These are phyloP conservation scores for Cyclotella distinguenda DNA, from an alignment of 108 stramenopile species.

Conservation along the genomic window DNA sequence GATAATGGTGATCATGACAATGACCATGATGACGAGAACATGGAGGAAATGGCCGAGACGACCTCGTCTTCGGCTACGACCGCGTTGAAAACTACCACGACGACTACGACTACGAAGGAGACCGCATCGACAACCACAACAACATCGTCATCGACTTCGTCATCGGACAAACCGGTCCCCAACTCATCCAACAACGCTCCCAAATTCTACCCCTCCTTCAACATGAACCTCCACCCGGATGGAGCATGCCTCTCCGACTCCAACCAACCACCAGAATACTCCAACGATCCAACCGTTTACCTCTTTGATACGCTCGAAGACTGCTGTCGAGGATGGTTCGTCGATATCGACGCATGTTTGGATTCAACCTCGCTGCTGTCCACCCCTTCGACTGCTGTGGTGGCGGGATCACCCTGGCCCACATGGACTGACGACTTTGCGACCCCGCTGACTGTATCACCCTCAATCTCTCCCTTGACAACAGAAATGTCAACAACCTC, in stretches of 20 bases:
- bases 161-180: neutral
- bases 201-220: constrained; percentile 35
- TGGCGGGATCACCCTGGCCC: constrained; percentile 13
- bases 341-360: constrained; percentile 15
- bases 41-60: no score
- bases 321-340: constrained; percentile 35
- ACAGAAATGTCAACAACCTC: neutral
- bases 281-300: constrained; percentile 8
- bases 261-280: constrained; percentile 11
- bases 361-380: neutral
- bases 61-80: no score
- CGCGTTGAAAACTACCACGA: no score
- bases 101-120: no score
- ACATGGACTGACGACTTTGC: constrained; percentile 19
- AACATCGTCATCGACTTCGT: no score
- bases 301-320: constrained; percentile 15
- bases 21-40: no score
- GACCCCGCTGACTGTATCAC: neutral
- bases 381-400: neutral
- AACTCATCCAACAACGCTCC: neutral
- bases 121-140: no score
- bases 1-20: neutral
- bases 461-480: neutral
- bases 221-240: constrained; percentile 21
- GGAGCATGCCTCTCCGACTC: constrained; percentile 39